A percentile compares a stretch with the other conserved stretches of the same genome.
Evolutionary conservation across 192 early-diverging fungal species (phyloP).

Genomic region (Glomus cerebriforme): DNA sequence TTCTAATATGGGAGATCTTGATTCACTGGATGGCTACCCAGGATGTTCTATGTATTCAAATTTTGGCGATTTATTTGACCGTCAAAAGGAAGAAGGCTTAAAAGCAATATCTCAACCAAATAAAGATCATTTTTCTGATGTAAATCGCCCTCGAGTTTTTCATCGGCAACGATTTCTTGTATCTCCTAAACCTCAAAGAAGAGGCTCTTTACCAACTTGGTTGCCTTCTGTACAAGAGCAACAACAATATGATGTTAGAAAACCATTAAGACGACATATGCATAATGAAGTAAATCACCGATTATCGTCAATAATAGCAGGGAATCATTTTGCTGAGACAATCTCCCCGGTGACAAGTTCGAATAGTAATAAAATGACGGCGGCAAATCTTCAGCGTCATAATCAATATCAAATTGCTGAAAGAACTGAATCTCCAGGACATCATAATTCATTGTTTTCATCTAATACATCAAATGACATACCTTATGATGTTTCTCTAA

Average conservation of each 20-base stretch:
- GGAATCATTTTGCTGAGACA: background rate
- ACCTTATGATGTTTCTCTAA: conserved; percentile 1
- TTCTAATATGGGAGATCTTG: conserved; percentile 20
- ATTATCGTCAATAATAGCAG: background rate
- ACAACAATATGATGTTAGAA: background rate
- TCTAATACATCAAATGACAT: conserved; percentile 26
- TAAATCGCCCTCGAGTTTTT: conserved; percentile 24
- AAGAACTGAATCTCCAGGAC: background rate
- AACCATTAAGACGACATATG: conserved; percentile 7
- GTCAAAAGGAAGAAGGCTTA: conserved; percentile 26
- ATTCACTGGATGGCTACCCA: conserved; percentile 25
- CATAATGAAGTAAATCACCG: background rate
- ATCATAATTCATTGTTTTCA: conserved; percentile 12
- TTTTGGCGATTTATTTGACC: conserved; percentile 31
- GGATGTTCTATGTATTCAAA: conserved; percentile 22
- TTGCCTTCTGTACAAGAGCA: conserved; percentile 20
- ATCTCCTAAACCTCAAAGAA: conserved; percentile 17
- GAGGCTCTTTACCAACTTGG: conserved; percentile 29
- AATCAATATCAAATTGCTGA: conserved; percentile 16
- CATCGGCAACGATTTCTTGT: conserved; percentile 21
- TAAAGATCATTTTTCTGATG: conserved; percentile 1
- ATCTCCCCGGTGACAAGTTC: background rate
- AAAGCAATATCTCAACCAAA: conserved; percentile 26
- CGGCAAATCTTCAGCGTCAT: conserved; percentile 27
- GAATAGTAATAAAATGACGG: conserved; percentile 9